phyloP scores from a whole-genome alignment of 441 rosid species.

The Raphanus hybrid region DNA sequence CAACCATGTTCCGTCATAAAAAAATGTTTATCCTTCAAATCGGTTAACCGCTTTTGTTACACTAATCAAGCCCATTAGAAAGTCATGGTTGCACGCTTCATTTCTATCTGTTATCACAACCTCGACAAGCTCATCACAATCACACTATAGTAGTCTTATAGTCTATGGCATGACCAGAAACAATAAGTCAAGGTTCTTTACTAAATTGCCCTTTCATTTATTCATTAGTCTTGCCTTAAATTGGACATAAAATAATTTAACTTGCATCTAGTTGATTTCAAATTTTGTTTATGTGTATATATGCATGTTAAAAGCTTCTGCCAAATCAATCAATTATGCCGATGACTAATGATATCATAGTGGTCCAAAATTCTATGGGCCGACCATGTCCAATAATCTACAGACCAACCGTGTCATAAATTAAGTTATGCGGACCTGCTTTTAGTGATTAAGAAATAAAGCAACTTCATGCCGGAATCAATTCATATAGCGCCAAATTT shows the following conservation, averaged over 20 bases:
- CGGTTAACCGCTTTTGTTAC: not conserved
- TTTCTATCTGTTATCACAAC: not conserved
- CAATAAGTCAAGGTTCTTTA: not conserved
- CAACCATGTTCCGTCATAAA: not conserved
- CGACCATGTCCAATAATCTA: not conserved
- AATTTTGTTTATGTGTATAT: not conserved
- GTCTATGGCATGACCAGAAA: not conserved
- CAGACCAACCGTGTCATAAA: not conserved
- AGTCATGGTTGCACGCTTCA: not conserved
- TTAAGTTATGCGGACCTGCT: not conserved
- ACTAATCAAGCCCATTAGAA: not conserved
- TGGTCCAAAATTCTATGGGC: slow-evolving; percentile 3
- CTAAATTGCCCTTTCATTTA: not conserved
- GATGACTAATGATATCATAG: not conserved
- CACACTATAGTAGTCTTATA: not conserved
- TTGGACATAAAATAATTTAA: not conserved
- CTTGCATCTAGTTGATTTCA: not conserved
- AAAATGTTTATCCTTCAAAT: not conserved
- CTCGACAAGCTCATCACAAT: slow-evolving; percentile 4
- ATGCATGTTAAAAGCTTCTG: not conserved
- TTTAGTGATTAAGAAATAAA: slow-evolving; percentile 4
- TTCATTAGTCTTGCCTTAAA: not conserved
- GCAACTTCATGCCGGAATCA: not conserved
- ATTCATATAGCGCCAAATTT: not conserved
- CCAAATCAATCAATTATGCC: not conserved